Evolutionary conservation across 495 filamentous ascomycete genomes (phyloP).

Genomic region (Neurospora cerealis): DNA sequence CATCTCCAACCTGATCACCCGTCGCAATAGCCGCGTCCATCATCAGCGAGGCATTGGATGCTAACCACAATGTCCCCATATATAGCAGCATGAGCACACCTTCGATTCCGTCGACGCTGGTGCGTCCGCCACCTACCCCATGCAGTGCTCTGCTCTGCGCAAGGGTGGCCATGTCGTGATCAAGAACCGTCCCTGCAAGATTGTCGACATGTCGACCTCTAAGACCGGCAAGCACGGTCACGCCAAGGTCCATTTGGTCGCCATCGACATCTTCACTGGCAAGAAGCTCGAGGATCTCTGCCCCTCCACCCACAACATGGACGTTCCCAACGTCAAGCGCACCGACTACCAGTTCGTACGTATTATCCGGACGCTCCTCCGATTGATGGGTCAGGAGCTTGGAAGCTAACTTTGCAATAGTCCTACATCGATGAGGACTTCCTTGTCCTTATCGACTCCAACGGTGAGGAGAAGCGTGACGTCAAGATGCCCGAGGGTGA

Average conservation of each 20-base stretch:
- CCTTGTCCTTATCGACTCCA: constrained; percentile 77
- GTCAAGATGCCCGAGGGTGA: constrained; percentile 90
- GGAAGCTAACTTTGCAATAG: not conserved
- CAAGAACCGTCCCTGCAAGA: constrained; percentile 98
- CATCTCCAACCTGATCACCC: not conserved
- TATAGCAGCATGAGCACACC: constrained; percentile 67
- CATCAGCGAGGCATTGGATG: not conserved
- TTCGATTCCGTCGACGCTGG: constrained; percentile 88
- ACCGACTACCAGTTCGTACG: constrained; percentile 90
- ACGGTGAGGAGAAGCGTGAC: constrained; percentile 81
- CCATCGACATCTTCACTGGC: constrained; percentile 96
- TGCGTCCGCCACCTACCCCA: constrained; percentile 86
- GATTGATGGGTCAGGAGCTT: not conserved
- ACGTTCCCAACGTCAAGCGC: constrained; percentile 85
- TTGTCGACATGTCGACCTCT: constrained; percentile 99
- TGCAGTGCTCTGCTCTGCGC: constrained; percentile 98
- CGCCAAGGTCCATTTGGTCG: constrained; percentile 98
- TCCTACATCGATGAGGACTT: constrained; percentile 77
- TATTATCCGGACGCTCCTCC: constrained; percentile 7
- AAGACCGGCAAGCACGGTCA: constrained; percentile 99
- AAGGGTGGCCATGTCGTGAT: constrained; percentile 99
- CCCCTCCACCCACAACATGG: constrained; percentile 99
- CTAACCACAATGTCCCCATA: constrained; percentile 6
- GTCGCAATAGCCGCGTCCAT: not conserved
- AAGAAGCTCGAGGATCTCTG: constrained; percentile 99